A percentile compares a stretch with the other conserved stretches of the same genome.
These are phyloP conservation scores for Phaeodactylum tricornutum DNA, from an alignment of 108 stramenopile species.

Conservation along the genomic window DNA sequence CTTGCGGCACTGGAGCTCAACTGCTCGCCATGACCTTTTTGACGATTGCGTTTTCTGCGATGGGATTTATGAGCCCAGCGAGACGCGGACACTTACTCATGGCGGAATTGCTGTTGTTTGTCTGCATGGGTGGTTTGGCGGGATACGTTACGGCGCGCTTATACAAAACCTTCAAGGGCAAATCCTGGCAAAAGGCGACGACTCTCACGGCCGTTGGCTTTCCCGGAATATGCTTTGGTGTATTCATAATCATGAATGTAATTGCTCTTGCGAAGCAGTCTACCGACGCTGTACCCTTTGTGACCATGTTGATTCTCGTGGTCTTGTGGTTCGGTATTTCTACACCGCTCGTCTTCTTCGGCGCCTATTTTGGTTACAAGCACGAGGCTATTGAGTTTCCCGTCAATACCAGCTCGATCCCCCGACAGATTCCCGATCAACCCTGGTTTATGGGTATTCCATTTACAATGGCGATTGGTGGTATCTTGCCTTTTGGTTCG, in stretches of 20 bases:
- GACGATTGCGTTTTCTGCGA: conserved; percentile 88
- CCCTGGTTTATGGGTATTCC: conserved; percentile 87
- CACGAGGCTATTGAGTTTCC: conserved; percentile 92
- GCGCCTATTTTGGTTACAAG: conserved; percentile 97
- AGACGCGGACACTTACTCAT: conserved; percentile 93
- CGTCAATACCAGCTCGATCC: conserved; percentile 83
- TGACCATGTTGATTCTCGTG: conserved; percentile 81
- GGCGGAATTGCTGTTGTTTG: conserved; percentile 94
- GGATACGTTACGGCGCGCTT: conserved; percentile 89
- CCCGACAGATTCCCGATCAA: conserved; percentile 90
- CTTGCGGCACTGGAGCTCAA: conserved; percentile 90
- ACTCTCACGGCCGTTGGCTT: conserved; percentile 80
- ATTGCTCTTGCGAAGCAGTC: conserved; percentile 58
- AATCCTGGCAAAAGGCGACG: conserved; percentile 91
- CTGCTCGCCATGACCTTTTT: conserved; percentile 74
- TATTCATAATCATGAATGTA: conserved; percentile 88
- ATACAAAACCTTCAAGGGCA: conserved; percentile 98
- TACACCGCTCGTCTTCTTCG: conserved; percentile 91
- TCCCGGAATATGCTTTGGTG: conserved; percentile 76
- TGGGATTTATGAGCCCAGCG: conserved; percentile 95
- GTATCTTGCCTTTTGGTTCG: conserved; percentile 95
- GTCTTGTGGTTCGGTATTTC: conserved; percentile 95
- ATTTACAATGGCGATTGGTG: conserved; percentile 87
- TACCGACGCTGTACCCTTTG: conserved; percentile 90
- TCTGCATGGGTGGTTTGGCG: conserved; percentile 85